Percentiles rank a stretch among this genome's conserved stretches.
Evolutionary conservation across 306 rosid species (phyloP).

Genomic region (Canavalia ensiformis): DNA sequence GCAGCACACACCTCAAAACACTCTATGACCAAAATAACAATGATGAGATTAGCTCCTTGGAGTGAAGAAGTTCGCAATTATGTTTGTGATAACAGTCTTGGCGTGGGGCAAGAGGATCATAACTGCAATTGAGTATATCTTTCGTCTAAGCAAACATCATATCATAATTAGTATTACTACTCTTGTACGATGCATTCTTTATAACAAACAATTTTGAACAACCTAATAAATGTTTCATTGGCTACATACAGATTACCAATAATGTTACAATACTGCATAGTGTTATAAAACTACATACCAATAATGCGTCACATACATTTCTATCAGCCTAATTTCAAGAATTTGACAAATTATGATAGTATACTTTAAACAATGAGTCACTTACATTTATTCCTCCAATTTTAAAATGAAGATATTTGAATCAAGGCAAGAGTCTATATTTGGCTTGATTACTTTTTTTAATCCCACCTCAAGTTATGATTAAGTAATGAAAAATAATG

Average conservation of each 20-base stretch:
- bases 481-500: too few species aligned
- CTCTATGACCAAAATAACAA: background rate
- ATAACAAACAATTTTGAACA: background rate
- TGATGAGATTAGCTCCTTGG: background rate
- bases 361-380: background rate
- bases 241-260: background rate
- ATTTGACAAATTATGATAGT: background rate
- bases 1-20: background rate
- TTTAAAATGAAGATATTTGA: background rate
- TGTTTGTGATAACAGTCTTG: background rate
- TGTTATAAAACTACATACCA: too few species aligned
- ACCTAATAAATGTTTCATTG: background rate
- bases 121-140: background rate
- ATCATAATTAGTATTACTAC: background rate
- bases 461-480: background rate
- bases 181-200: background rate
- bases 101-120: slow-evolving; percentile 25
- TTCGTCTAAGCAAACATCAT: slow-evolving; percentile 8
- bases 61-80: slow-evolving; percentile 12
- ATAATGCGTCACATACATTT: background rate
- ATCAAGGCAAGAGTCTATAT: background rate
- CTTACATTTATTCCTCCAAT: background rate
- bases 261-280: background rate
- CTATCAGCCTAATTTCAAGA: background rate
- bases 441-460: background rate